Evolutionary conservation across 441 rosid genomes (phyloP), one percentile per base, ranked within the genome.

Genomic region (Adansonia rubrostipa): DNA sequence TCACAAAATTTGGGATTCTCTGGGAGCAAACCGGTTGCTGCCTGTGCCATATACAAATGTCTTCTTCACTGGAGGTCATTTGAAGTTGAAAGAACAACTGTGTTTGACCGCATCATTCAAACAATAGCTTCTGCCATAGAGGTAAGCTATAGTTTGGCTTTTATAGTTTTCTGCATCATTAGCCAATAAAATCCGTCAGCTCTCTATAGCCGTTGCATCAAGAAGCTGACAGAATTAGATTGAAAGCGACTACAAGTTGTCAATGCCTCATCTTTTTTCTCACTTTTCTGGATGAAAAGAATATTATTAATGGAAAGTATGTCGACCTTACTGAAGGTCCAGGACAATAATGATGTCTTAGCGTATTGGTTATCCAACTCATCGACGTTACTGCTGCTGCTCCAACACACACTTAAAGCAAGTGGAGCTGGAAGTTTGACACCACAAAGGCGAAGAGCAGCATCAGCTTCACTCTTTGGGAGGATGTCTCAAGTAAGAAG

Each of bases 41-140:
- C 94, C 36, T 92, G 91, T 82, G 86, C 90, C 80, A 87, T 92
- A 82, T 92, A 90, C 83, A 92, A 92, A 82, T 92, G 90, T 84
- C 91, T 92, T 45, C 89, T 90, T 72, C 94, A 92, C 78, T 92
- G 96, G 96, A 86, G 96, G 80, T 92, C 96, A 80, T 92, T 92
- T 75, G 96, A 90, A 82, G 96, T 88, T 74, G 92, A 92, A 84
- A 86, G 92, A 81, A 92, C 96, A 7, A 85, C 75, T 79, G 83
- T 92, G 72, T 92, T 92, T 79, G 90, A 92, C 64, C 92, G 91
- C 58, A 85, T 92, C 70, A 90, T 90, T 79, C 91, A 92, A 80
- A 90, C 93, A 71, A 90, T 92, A 85, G 89, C 91, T 79, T 80
- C 89, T 56, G 81, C 92, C 71, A 83, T 92, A 42, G 94, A 92